Evolutionary conservation across 139 green algal genomes (phyloP), one percentile per base, ranked within the genome.

Genomic region (Helicosporidium sp.): DNA sequence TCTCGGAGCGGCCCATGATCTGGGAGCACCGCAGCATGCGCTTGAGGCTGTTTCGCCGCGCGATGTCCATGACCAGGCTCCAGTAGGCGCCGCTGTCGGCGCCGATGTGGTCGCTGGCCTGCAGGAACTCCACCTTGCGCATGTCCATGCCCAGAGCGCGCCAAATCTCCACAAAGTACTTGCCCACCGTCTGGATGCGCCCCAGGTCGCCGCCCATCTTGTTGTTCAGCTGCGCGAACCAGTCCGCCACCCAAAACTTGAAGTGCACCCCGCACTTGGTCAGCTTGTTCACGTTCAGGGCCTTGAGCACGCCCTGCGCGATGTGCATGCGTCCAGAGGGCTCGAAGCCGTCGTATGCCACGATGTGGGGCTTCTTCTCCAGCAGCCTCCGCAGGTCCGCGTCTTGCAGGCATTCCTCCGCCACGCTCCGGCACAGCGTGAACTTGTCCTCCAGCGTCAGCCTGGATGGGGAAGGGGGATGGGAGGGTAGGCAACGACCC

Each of bases 141-240:
- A 74, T 71, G 60, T 97, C 86, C 89, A 99, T 99, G 41, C 89
- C 89, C 26, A 93, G 74, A 3, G 87, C 87, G 66, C 91, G 93
- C 89, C 89, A 99, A 36, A 99, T 90, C 71, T 94, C 86, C 25
- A 97, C 77, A 74, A 97, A 85, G 79, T 97, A 97, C 43, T 76
- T 56, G n/a, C 87, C 87, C 16, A 94, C 84, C 7, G 68, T 78
- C 60, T 90, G 79, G 56, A 99, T 99, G 78, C 97, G 97, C 65
- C 94, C 93, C 41, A 99, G 62, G 60, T 99, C 90, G 4, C 90
- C 90, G 18, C 78, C 83, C 85, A 95, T 94, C 58, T 94, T 94
- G 68, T 94, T 92, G 72, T 94, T 95, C 29, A 95, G 64, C 67
- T 86, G 77, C n/a, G 84, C 84, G 73, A 93, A 93, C 79, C 82